Evolutionary conservation across 495 filamentous ascomycete species (phyloP), one percentile per base, ranked within the genome.

Genomic region (Tuber magnatum): DNA sequence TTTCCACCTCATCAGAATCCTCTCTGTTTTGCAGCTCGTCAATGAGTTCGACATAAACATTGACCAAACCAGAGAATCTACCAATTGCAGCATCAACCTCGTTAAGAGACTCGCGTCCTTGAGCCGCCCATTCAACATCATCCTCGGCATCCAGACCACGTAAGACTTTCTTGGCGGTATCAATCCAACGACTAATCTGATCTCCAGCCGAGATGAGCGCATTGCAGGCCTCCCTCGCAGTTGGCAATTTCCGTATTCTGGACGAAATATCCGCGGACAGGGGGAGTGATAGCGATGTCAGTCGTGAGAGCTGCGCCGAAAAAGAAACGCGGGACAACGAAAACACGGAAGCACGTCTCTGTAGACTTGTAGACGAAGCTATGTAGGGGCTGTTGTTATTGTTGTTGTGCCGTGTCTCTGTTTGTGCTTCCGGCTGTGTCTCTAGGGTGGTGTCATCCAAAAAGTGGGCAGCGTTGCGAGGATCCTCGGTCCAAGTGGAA

Each of bases 111-210:
- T 97, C 94, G 76, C 93, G 88, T 70, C 91, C 95, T 22, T 93
- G 94, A 22, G 94, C 94, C 22, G 95, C 94, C 95, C 95, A 99
- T 81, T 97, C 94, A 35, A 97, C 92, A 80, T 99, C 94, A 84
- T 99, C 95, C 76, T 97, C 94, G 22, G 93, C 91, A 83, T 97
- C 92, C 38, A 98, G 84, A 0, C 93, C 92, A 73, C 86, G 88
- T 40, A 99, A 88, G 16, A 97, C 93, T 75, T 95, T 92, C 0
- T 89, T 91, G 1, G 95, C 94, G 82, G 97, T 97, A 76, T 88
- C 87, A 75, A 97, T 94, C 95, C 95, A 98, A 73, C 90, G 90
- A 69, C 90, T 89, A 71, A 99, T 98, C 83, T 97, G 93, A 72
- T 94, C 92, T 38, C 94, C 93, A 16, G 94, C 91, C 71, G 89